Evolutionary conservation across 805 yeast species (phyloP).

Genomic region (Phaffomyces opuntiae): DNA sequence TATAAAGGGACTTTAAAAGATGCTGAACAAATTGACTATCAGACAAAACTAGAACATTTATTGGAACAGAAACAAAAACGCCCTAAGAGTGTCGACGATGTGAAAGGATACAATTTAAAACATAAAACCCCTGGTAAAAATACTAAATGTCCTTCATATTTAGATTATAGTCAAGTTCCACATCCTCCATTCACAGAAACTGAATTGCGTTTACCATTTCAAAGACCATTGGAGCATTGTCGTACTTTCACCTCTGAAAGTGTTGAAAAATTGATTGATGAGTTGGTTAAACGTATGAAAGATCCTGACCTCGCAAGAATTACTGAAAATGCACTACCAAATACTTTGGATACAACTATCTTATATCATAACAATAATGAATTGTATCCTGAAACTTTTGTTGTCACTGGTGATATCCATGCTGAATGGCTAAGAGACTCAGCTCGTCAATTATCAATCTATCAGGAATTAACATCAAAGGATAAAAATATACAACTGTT

Average conservation of each 20-base stretch:
- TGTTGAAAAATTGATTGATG: slow-evolving; percentile 54
- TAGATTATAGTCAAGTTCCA: slow-evolving; percentile 42
- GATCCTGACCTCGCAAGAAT: slow-evolving; percentile 67
- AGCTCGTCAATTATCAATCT: slow-evolving; percentile 74
- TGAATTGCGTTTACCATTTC: slow-evolving; percentile 50
- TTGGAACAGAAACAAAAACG: neutral
- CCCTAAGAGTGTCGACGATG: no score
- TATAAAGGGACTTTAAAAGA: neutral
- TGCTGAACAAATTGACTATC: neutral
- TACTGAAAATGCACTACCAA: slow-evolving; percentile 79
- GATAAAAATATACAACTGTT: slow-evolving; percentile 45
- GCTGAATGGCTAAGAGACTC: slow-evolving; percentile 93
- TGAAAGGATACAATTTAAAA: neutral
- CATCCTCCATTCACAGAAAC: slow-evolving; percentile 61
- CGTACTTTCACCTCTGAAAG: slow-evolving; percentile 61
- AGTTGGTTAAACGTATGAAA: slow-evolving; percentile 40
- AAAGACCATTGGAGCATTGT: slow-evolving; percentile 68
- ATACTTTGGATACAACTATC: slow-evolving; percentile 82
- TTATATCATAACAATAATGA: slow-evolving; percentile 48
- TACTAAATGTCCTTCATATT: slow-evolving; percentile 51
- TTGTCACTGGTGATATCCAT: slow-evolving; percentile 88
- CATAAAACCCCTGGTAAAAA: neutral
- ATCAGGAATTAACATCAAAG: slow-evolving; percentile 49
- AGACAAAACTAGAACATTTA: neutral
- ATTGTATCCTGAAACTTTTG: slow-evolving; percentile 44